Conservation (phyloP, 1,139 yeast species). For the Yamadazyma triangularis region DNA sequence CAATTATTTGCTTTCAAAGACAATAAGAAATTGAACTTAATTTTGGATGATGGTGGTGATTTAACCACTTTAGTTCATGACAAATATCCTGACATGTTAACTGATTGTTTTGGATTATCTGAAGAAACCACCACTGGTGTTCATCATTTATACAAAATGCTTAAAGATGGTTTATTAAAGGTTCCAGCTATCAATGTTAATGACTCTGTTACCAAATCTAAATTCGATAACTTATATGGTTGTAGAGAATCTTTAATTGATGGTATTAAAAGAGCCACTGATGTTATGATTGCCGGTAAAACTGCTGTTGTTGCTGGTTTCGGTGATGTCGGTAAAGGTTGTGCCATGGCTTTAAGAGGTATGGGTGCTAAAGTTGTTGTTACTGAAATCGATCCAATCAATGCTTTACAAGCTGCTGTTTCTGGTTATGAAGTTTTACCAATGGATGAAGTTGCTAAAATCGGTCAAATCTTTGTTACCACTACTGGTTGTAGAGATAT, state of each 20-base stretch:
- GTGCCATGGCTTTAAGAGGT: slow-evolving; percentile 98
- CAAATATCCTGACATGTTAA: slow-evolving; percentile 97
- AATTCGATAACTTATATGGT: slow-evolving; percentile 99
- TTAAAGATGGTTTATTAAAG: slow-evolving; percentile 85
- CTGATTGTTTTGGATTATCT: slow-evolving; percentile 91
- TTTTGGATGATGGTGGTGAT: slow-evolving; percentile 99
- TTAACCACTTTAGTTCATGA: slow-evolving; percentile 96
- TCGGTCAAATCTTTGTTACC: slow-evolving; percentile 98
- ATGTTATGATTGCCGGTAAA: slow-evolving; percentile 99
- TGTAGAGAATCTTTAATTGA: slow-evolving; percentile 98
- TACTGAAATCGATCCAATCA: slow-evolving; percentile 98
- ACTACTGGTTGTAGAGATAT: slow-evolving; percentile 99
- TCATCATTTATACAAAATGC: slow-evolving; percentile 97
- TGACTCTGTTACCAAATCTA: slow-evolving; percentile 99
- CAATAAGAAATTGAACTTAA: slow-evolving; percentile 91
- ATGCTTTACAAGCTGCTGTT: slow-evolving; percentile 99
- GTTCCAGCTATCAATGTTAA: slow-evolving; percentile 99
- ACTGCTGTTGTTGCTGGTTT: slow-evolving; percentile 99
- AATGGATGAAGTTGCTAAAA: slow-evolving; percentile 88
- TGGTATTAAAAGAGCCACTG: slow-evolving; percentile 99
- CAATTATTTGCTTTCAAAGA: slow-evolving; percentile 98
- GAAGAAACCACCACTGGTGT: slow-evolving; percentile 99
- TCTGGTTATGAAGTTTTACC: slow-evolving; percentile 98
- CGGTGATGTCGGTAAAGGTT: slow-evolving; percentile 99
- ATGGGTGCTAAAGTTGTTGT: slow-evolving; percentile 99